Evolutionary conservation across 495 filamentous ascomycete genomes (phyloP).

Genomic region (Neurospora sp.): DNA sequence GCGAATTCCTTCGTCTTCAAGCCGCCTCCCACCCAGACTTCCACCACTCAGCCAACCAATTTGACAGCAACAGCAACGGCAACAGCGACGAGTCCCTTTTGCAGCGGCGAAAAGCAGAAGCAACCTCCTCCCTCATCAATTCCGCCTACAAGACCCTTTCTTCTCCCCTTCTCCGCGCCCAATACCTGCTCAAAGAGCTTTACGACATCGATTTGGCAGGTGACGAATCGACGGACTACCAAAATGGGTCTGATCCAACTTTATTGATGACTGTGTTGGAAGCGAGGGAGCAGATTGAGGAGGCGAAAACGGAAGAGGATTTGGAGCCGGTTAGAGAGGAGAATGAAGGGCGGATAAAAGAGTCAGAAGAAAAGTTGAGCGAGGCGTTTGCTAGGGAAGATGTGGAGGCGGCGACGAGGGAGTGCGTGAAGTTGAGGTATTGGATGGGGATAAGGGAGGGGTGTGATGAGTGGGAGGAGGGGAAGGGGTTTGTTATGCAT

Average conservation of each 20-base stretch:
- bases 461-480: constrained; percentile 71
- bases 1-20: constrained; percentile 82
- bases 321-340: constrained; percentile 48
- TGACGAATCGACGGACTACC: constrained; percentile 55
- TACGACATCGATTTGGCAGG: constrained; percentile 67
- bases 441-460: constrained; percentile 84
- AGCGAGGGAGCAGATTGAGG: constrained; percentile 74
- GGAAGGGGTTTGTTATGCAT: constrained; percentile 54
- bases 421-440: constrained; percentile 74
- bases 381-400: constrained; percentile 57
- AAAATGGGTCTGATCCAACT: constrained; percentile 60
- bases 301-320: constrained; percentile 52
- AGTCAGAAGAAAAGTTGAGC: constrained; percentile 49
- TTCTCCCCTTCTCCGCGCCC: constrained; percentile 66
- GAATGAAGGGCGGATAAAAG: constrained; percentile 58
- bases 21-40: constrained; percentile 74
- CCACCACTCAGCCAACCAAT: constrained; percentile 34
- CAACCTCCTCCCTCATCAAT: constrained; percentile 69
- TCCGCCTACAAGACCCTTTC: constrained; percentile 77
- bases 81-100: background rate
- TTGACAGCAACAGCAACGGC: constrained; percentile 3
- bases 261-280: constrained; percentile 85
- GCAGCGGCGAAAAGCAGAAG: constrained; percentile 45
- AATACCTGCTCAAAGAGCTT: constrained; percentile 63
- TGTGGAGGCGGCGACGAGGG: constrained; percentile 52